Base-by-base conservation (phyloP, 2,329 filamentous ascomycete species). In the Cephalotrichum gorgonifer region DNA sequence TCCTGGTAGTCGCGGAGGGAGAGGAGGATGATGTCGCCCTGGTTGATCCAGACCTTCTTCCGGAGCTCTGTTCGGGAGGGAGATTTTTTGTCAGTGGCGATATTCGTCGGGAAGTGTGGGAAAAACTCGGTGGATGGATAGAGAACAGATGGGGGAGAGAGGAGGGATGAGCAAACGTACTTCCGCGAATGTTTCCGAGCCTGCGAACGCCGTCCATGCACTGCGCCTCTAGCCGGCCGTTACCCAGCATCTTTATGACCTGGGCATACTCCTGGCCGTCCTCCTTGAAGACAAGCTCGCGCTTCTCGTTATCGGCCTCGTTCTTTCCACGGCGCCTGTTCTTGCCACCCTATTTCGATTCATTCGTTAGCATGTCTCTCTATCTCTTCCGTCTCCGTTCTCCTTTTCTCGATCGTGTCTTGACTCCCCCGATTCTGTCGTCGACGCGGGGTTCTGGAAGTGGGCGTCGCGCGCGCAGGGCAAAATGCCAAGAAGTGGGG, bases 41-140 rank as follows among this genome's bases (percentile, higher is more conserved):
- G 89, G 78, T 95, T 96, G 79, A 96, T 96, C 89, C 89, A 96
- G 70, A 97, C 93, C 81, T 98, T 98, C 81, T 98, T 98, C 63
- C 93, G 84, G 62, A 98, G 86, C 74, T 98, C 97, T 48, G 35
- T 20, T 33, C 12, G 35, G 14, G 42, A 3, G n/a, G 31, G 31
- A n/a, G 31, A 35, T 35, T 35, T 35, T n/a, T 7, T 25, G 42
- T 44, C 17, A 27, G 42, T 20, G 15, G 6, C 20, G n/a, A n/a
- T n/a, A n/a, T n/a, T n/a, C n/a, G n/a, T n/a, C n/a, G 20, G 3
- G 2, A 46, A 20, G 3, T 4, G 3, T 4, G 22, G 42, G 20
- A 26, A 25, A 14, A 6, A n/a, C 12, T 39, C 2, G 20, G 44
- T 33, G 15, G 42, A 30, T 7, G 35, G n/a, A 20, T 31, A 15